Evolutionary conservation across 2,329 filamentous ascomycete genomes (phyloP), one percentile per base, ranked within the genome.

Genomic region (Leptodontidium sp.): DNA sequence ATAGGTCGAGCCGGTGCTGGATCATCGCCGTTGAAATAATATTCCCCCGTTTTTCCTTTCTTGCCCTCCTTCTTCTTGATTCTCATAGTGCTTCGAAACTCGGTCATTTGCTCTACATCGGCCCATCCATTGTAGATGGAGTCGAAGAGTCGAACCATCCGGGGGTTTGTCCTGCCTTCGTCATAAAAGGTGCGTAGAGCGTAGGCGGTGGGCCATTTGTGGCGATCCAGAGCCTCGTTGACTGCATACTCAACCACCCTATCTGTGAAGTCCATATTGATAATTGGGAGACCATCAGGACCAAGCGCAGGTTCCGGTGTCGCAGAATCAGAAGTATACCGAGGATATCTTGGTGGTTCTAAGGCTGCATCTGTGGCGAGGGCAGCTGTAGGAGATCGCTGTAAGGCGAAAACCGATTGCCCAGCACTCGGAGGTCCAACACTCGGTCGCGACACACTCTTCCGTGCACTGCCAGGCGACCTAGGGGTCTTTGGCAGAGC

Each of bases 171-270:
- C 55, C 82, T 81, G 69, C 85, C 83, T 75, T 90, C 86, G 72
- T 90, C 87, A 77, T 88, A 90, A 69, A 90, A 81, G 15, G 83
- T 84, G 64, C 87, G 83, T 68, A 90, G 81, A 52, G 88, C 87
- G 81, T 84, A 90, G 1, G 88, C 88, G 9, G 88, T 90, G 65
- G 87, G 86, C 76, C 87, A 90, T 68, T 86, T 85, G 70, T 82
- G 82, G 75, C 86, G 83, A 68, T 82, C 80, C 61, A 90, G 78
- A 5, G 88, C 88, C 74, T 88, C 83, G 11, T 88, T 84, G 38
- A 90, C 86, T n/a, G 87, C 87, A 40, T 79, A 75, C 76, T 88
- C 85, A 49, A 90, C 81, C 35, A 88, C 84, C 74, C 81, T 84
- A 73, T 85, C 86, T 32, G 82, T 81, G n/a, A 67, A 65, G 12